Evolutionary conservation across 345 rosid species (phyloP).

Genomic region (Salix exigua): DNA sequence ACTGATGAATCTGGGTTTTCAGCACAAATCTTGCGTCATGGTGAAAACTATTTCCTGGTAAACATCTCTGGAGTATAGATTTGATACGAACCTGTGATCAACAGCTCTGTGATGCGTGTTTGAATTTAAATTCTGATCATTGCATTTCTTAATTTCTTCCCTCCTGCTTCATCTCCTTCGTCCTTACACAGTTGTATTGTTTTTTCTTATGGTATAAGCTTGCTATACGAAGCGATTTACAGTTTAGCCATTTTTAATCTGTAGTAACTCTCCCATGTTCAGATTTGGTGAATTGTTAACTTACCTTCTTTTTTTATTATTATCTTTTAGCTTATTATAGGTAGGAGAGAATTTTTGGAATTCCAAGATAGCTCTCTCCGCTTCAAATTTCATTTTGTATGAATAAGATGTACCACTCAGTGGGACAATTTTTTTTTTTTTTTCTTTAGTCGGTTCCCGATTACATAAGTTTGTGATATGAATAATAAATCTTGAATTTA

Average conservation of each 20-base stretch:
- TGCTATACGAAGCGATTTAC: background rate
- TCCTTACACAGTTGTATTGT: background rate
- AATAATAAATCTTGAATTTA: no score
- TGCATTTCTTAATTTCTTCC: background rate
- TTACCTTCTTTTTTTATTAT: background rate
- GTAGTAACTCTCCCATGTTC: background rate
- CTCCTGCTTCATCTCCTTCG: background rate
- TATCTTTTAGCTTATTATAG: constrained; percentile 12
- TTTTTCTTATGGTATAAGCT: background rate
- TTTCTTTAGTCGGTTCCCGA: background rate
- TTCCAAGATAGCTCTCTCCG: constrained; percentile 22
- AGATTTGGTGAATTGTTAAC: background rate
- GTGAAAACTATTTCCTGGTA: constrained; percentile 98
- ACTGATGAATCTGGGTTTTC: constrained; percentile 66
- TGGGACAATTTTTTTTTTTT: background rate
- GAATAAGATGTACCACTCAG: background rate
- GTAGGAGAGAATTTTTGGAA: constrained; percentile 38
- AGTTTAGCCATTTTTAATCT: background rate
- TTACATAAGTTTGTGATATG: background rate
- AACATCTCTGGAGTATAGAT: constrained; percentile 8
- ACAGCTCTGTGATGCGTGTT: no score
- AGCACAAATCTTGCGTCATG: constrained; percentile 76
- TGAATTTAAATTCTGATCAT: no score
- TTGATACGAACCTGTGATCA: no score
- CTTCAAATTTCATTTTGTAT: background rate